phyloP scores from a whole-genome alignment of 2,329 filamentous ascomycete species.

The Trichoderma atrobrunneum region DNA sequence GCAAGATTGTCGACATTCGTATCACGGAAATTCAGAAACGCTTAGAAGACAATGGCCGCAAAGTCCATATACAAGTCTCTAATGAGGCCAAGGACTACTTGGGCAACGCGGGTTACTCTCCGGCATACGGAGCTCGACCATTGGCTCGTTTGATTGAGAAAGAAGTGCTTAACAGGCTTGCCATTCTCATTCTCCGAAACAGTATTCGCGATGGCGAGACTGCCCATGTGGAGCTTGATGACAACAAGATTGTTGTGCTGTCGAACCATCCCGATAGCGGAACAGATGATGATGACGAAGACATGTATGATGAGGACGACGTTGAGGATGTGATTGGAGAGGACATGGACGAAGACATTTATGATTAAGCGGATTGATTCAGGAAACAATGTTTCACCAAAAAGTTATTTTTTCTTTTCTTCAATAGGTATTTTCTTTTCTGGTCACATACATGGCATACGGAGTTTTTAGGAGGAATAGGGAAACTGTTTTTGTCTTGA shows the following conservation, averaged over 20 bases:
- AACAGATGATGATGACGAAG: slow-evolving; percentile 62
- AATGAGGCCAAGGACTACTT: slow-evolving; percentile 91
- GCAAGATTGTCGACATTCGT: slow-evolving; percentile 91
- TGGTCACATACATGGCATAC: neutral
- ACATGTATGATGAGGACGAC: slow-evolving; percentile 70
- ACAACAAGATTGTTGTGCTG: slow-evolving; percentile 76
- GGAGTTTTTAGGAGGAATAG: neutral
- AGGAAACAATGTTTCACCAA: neutral
- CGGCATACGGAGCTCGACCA: slow-evolving; percentile 89
- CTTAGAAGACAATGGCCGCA: slow-evolving; percentile 78
- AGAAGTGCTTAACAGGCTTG: slow-evolving; percentile 90
- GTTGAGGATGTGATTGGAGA: slow-evolving; percentile 66
- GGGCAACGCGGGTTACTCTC: slow-evolving; percentile 86
- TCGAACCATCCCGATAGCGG: slow-evolving; percentile 73
- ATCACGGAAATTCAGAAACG: slow-evolving; percentile 88
- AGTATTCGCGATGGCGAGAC: slow-evolving; percentile 81
- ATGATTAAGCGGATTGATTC: slow-evolving; percentile 33
- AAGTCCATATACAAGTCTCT: slow-evolving; percentile 78
- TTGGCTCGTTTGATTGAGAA: slow-evolving; percentile 90
- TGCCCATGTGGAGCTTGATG: slow-evolving; percentile 74
- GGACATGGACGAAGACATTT: slow-evolving; percentile 59
- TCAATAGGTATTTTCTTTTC: neutral
- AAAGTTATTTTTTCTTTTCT: neutral
- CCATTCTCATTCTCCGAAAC: slow-evolving; percentile 84
- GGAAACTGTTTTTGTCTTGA: neutral